These are phyloP conservation scores for Geoglossum glabrum DNA, from an alignment of 495 filamentous ascomycete genomes.

Conservation along the genomic window DNA sequence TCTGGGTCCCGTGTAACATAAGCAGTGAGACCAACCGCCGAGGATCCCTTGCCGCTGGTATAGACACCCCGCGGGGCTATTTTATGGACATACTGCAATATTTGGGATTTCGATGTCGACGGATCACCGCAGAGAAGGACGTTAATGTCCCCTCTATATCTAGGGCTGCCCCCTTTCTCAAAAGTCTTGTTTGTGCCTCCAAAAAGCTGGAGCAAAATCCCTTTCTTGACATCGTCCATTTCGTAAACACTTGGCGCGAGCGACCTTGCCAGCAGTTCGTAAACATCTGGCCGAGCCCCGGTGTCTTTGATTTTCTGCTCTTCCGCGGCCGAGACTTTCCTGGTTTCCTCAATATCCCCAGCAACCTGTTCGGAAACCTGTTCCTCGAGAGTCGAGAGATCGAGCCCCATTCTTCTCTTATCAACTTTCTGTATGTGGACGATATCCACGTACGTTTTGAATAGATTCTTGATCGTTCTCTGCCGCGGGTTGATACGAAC, in stretches of 20 bases:
- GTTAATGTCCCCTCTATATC: conserved; percentile 94
- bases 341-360: conserved; percentile 56
- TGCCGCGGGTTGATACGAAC: conserved; percentile 92
- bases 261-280: conserved; percentile 81
- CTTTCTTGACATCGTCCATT: conserved; percentile 98
- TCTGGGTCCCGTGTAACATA: conserved; percentile 93
- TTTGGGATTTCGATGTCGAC: conserved; percentile 86
- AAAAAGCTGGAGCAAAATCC: conserved; percentile 87
- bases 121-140: conserved; percentile 91
- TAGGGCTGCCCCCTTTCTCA: conserved; percentile 85
- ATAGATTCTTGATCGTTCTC: conserved; percentile 75
- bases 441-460: conserved; percentile 95
- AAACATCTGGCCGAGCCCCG: conserved; percentile 66
- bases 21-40: conserved; percentile 93
- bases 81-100: conserved; percentile 87
- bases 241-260: conserved; percentile 92
- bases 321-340: conserved; percentile 77
- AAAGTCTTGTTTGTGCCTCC: conserved; percentile 98
- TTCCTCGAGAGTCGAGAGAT: conserved; percentile 75
- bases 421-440: conserved; percentile 94
- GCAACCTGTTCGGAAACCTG: conserved; percentile 56
- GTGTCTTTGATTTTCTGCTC: conserved; percentile 74
- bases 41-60: conserved; percentile 92
- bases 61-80: conserved; percentile 95
- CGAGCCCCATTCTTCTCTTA: conserved; percentile 78